Percentiles rank a stretch among this genome's conserved stretches.
These are phyloP conservation scores for Globisporangium iwayamae DNA, from an alignment of 352 stramenopile species.

Conservation along the genomic window DNA sequence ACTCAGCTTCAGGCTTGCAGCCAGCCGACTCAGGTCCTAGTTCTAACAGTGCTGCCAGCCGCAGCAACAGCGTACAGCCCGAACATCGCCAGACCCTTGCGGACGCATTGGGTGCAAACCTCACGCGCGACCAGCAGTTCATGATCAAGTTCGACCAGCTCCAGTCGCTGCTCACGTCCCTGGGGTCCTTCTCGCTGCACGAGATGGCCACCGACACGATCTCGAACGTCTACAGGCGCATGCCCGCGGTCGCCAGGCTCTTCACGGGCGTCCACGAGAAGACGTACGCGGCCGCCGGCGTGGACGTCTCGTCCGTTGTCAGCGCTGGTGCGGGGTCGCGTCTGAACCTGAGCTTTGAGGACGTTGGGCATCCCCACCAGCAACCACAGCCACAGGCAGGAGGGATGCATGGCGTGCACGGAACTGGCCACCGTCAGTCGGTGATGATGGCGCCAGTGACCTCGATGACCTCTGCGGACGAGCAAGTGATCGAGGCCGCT, in stretches of 20 bases:
- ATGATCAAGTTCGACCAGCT: slow-evolving; percentile 65
- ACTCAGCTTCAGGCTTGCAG: not conserved
- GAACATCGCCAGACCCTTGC: slow-evolving; percentile 1
- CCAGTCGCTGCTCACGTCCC: slow-evolving; percentile 38
- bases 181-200: slow-evolving; percentile 37
- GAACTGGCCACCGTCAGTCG: not conserved
- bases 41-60: not conserved
- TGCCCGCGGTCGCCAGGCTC: slow-evolving; percentile 37
- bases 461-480: slow-evolving; percentile 9
- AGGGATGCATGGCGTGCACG: not conserved
- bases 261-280: slow-evolving; percentile 37
- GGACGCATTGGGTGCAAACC: slow-evolving; percentile 15
- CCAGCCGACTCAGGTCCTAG: not conserved
- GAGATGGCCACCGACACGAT: slow-evolving; percentile 55
- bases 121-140: slow-evolving; percentile 59
- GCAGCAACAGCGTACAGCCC: slow-evolving; percentile 1
- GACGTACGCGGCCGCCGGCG: slow-evolving; percentile 37
- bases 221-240: slow-evolving; percentile 41
- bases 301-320: slow-evolving; percentile 15
- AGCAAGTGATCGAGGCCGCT: slow-evolving; percentile 33
- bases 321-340: not conserved
- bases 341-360: slow-evolving; percentile 6
- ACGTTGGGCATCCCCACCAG: not conserved
- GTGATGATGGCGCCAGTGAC: not conserved
- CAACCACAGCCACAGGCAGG: not conserved